These are phyloP conservation scores for Vaccinium corymbosum DNA, from an alignment of 148 eudicot species.

Conservation along the genomic window DNA sequence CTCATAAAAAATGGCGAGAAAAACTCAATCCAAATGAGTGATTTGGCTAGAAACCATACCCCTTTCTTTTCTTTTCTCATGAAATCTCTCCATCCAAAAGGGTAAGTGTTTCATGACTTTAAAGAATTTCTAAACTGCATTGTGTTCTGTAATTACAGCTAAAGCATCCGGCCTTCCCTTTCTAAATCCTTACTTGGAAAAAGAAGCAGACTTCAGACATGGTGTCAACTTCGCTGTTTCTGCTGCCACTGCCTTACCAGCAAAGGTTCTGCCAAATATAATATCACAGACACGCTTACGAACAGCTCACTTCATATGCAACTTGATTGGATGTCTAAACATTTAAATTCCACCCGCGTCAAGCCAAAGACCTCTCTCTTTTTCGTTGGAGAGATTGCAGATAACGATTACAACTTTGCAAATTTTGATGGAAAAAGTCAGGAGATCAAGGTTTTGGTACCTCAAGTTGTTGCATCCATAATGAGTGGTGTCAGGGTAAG, in stretches of 20 bases:
- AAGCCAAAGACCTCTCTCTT: not conserved
- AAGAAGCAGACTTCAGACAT: not conserved
- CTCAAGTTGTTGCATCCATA: not conserved
- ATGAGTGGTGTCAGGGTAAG: not conserved
- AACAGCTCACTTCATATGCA: not conserved
- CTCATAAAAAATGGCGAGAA: too few species aligned
- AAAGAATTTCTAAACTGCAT: not conserved
- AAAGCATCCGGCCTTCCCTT: not conserved
- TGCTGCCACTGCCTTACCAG: not conserved
- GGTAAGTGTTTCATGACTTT: too few species aligned
- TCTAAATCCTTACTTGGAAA: not conserved
- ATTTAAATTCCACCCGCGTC: not conserved
- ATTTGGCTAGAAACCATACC: too few species aligned
- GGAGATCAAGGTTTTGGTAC: not conserved
- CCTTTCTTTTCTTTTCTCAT: too few species aligned
- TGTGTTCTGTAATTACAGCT: not conserved
- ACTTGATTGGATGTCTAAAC: constrained; percentile 5
- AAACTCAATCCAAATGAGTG: too few species aligned
- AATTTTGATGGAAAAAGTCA: not conserved
- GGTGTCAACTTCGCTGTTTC: constrained; percentile 2
- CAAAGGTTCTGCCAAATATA: not conserved
- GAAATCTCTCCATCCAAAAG: too few species aligned
- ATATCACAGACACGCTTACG: not conserved
- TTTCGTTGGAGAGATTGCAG: not conserved
- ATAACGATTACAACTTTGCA: not conserved